Base-by-base conservation (phyloP, 768 basidiomycete genomes). In the Leccinum boreale region DNA sequence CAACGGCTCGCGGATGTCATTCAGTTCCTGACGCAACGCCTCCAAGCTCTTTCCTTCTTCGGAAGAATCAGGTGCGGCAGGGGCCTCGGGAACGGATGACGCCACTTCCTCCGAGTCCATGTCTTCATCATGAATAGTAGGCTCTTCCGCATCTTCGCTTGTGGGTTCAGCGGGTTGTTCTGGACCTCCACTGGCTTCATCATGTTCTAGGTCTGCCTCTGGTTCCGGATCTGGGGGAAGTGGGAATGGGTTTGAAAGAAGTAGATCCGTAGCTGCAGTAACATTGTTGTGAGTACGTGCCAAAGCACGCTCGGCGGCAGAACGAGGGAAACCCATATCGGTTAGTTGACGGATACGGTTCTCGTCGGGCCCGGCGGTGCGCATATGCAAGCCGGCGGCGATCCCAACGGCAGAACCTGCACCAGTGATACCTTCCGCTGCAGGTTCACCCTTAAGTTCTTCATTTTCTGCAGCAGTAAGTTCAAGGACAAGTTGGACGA, bases 321-420 rank as follows among this genome's bases (percentile, higher is more conserved):
- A 81, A n/a, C 94, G 85, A 35, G 89, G 85, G 78, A 98, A 99
- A 48, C 97, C 97, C 97, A 99, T 98, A 66, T 98, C 97, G 10
- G 85, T 87, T 55, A 98, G 78, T 65, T 93, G 89, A 52, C 84
- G 82, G 53, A 98, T 84, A 35, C 88, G 84, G 48, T 79, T 80
- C 69, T 94, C 92, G 68, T 93, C 90, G 0, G 89, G 83, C 12
- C 79, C 84, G 58, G 78, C 62, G 21, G 71, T 69, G 36, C 66
- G 69, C 58, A 70, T 72, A 58, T 70, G 70, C 58, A 65, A 68
- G 44, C 69, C 76, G 51, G 67, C 65, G 53, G 74, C 67, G 9
- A 71, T 55, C 46, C 74, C 66, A 35, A 69, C 60, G 10, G 69
- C 64, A 33, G 71, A 69, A n/a, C 70, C 65, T 26, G 66, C 68